Evolutionary conservation across 805 yeast genomes (phyloP), one percentile per base, ranked within the genome.

Genomic region (Yarrowia alimentaria): DNA sequence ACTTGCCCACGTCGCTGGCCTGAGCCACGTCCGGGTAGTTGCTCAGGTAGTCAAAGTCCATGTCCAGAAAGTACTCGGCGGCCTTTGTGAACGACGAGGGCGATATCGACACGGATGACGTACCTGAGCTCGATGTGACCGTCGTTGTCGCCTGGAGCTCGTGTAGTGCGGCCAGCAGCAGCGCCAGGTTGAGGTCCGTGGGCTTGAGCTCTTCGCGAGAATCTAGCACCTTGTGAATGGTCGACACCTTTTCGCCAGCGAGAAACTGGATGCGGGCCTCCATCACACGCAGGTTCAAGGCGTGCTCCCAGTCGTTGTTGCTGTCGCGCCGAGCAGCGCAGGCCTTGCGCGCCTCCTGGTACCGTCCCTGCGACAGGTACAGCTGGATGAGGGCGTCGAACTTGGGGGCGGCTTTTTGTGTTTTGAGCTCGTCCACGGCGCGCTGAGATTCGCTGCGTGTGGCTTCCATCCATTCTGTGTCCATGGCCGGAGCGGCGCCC

Each of bases 291-390:
- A 40, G 25, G 13, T 40, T 32, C n/a, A 40, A 18, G 6, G 47
- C 26, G 13, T 40, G 47, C n/a, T 40, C 47, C 47, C 47, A 40
- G 33, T 40, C 47, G 7, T 28, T 40, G 47, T 40, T 40, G 19
- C 13, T 19, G 26, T 40, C 47, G n/a, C 47, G 22, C 7, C 47
- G 8, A 2, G 25, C 7, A 11, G 47, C 47, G 13, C 47, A 40
- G 4, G 32, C 47, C 25, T 40, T 40, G n/a, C 10, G 25, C 18
- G 47, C 47, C 10, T 40, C 47, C 18, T 26, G 33, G 5, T 11
- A 40, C 6, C 24, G 25, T 14, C 47, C 47, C 26, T 26, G 7
- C 4, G 33, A 26, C 16, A 40, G 2, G 20, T 19, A 28, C 10
- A 28, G 25, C 12, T 8, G 6, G 12, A 40, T 14, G 6, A 40